phyloP scores from a whole-genome alignment of 140 eudicot genomes.

The Cichorium intybus region DNA sequence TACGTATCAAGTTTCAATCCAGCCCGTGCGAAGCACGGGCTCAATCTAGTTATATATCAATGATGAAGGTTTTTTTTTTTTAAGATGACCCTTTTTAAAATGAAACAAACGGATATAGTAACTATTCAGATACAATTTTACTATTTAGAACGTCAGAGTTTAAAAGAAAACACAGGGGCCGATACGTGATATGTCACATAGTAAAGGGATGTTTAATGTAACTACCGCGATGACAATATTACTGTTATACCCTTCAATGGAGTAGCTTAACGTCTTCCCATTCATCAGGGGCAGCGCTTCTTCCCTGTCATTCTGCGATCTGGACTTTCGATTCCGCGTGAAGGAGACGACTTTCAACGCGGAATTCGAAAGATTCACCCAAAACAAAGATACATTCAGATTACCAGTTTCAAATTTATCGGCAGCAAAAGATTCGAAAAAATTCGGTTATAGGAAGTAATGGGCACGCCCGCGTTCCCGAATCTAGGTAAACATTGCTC shows the following conservation, averaged over 20 bases:
- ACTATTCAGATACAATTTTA: too few relatives aligned
- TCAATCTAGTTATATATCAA: too few relatives aligned
- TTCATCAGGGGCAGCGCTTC: neutral
- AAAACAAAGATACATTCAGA: neutral
- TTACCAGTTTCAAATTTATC: neutral
- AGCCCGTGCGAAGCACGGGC: too few relatives aligned
- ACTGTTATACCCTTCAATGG: neutral
- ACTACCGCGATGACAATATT: neutral
- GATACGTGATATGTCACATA: neutral
- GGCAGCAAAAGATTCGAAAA: neutral
- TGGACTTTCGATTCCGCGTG: conserved; percentile 39
- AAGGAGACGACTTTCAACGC: conserved; percentile 32
- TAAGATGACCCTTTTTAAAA: too few relatives aligned
- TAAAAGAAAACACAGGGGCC: neutral
- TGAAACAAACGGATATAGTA: too few relatives aligned
- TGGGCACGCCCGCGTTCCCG: conserved; percentile 98
- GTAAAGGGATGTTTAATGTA: neutral
- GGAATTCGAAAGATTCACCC: conserved; percentile 30
- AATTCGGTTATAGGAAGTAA: conserved; percentile 7
- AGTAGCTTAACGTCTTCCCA: conserved; percentile 4
- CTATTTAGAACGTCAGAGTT: neutral
- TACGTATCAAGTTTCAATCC: too few relatives aligned
- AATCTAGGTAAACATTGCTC: conserved; percentile 88
- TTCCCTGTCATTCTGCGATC: conserved; percentile 26
- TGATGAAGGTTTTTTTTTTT: too few relatives aligned